These are phyloP conservation scores for Aspergillus egyptiacus DNA, from an alignment of 495 filamentous ascomycete genomes.

Conservation along the genomic window DNA sequence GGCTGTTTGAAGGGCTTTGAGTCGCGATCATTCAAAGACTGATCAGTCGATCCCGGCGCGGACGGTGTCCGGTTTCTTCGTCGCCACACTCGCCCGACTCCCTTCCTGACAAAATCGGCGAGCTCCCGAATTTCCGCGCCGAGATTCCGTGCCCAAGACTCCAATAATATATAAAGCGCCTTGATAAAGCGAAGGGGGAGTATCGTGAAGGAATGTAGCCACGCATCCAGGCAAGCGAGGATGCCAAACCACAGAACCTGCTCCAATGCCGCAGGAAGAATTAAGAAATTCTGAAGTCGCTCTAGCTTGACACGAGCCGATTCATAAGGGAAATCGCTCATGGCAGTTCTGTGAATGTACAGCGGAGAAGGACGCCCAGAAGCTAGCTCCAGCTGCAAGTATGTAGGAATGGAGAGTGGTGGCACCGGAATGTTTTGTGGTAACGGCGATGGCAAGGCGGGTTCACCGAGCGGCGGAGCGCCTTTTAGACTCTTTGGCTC, in stretches of 20 bases:
- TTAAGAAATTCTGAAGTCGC: conserved; percentile 81
- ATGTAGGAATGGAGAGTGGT: conserved; percentile 79
- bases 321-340: conserved; percentile 82
- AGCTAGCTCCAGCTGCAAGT: conserved; percentile 82
- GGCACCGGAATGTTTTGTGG: conserved; percentile 69
- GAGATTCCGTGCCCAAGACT: conserved; percentile 64
- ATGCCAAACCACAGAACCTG: conserved; percentile 79
- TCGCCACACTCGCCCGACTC: conserved; percentile 71
- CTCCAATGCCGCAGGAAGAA: conserved; percentile 79
- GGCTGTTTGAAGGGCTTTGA: conserved; percentile 7
- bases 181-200: conserved; percentile 85
- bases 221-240: conserved; percentile 89
- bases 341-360: conserved; percentile 73
- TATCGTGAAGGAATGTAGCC: conserved; percentile 94
- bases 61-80: conserved; percentile 39
- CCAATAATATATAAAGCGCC: conserved; percentile 66
- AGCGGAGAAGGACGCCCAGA: conserved; percentile 75
- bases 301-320: conserved; percentile 95
- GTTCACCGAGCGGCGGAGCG: conserved; percentile 28
- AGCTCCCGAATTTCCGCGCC: conserved; percentile 61
- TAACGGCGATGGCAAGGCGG: conserved; percentile 57
- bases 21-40: conserved; percentile 20
- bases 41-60: conserved; percentile 21
- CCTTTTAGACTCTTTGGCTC: conserved; percentile 31
- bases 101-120: conserved; percentile 65